These are phyloP conservation scores for Perilla frutescens DNA, from an alignment of 257 asterid species.

Conservation along the genomic window DNA sequence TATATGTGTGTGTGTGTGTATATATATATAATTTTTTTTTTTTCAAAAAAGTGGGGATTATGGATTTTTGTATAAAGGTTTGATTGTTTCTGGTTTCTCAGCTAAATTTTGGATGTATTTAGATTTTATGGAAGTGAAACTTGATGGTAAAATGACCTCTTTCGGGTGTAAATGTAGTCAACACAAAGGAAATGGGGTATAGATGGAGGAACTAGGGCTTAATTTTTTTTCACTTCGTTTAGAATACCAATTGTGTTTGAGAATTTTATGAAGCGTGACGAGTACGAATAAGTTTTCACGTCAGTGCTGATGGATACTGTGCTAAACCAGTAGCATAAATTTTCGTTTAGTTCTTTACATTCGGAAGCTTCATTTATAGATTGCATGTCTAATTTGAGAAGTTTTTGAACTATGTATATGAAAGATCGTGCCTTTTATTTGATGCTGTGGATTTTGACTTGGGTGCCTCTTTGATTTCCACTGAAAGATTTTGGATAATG, in stretches of 20 bases:
- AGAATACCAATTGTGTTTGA: slow-evolving; percentile 4
- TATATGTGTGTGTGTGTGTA: no score
- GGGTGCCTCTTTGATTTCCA: slow-evolving; percentile 9
- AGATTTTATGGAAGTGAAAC: slow-evolving; percentile 18
- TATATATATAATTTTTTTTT: neutral
- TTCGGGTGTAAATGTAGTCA: slow-evolving; percentile 21
- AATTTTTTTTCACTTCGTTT: slow-evolving; percentile 9
- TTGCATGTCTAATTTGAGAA: neutral
- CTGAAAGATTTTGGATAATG: neutral
- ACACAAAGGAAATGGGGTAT: slow-evolving; percentile 4
- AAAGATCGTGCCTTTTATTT: neutral
- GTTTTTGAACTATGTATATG: neutral
- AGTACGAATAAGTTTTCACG: neutral
- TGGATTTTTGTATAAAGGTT: neutral
- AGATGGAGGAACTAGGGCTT: slow-evolving; percentile 28
- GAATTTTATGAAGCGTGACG: slow-evolving; percentile 9
- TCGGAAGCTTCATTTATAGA: neutral
- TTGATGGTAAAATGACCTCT: slow-evolving; percentile 17
- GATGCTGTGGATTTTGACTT: neutral
- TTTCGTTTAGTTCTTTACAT: neutral
- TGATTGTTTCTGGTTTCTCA: neutral
- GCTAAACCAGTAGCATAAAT: neutral
- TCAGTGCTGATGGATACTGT: neutral
- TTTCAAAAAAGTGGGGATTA: neutral
- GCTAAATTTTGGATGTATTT: slow-evolving; percentile 9